Conservation (phyloP, 257 asterid species). For the Coffea eugenioides region DNA sequence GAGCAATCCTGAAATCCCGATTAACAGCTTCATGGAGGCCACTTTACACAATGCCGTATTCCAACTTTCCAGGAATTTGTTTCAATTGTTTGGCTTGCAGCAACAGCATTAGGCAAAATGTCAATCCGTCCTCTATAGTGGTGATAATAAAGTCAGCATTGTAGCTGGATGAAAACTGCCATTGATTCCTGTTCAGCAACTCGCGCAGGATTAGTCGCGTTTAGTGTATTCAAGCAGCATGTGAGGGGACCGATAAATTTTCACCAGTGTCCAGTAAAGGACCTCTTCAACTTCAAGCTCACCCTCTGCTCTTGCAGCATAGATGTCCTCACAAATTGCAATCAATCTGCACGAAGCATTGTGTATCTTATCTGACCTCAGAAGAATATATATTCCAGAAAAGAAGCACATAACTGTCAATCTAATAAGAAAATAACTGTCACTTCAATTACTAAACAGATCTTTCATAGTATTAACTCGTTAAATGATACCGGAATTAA, state of each 20-base stretch:
- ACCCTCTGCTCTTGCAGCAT: constrained; percentile 98
- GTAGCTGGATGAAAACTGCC: background rate
- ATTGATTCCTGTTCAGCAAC: background rate
- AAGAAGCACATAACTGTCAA: background rate
- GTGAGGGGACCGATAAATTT: constrained; percentile 96
- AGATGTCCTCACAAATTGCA: constrained; percentile 96
- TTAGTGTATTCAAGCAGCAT: constrained; percentile 92
- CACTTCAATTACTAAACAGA: background rate
- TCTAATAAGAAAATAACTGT: too few relatives aligned
- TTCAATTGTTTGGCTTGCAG: background rate
- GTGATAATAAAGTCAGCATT: background rate
- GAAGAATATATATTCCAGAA: background rate
- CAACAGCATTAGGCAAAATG: background rate
- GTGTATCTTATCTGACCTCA: background rate
- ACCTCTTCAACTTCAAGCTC: constrained; percentile 98
- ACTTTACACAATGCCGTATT: too few relatives aligned
- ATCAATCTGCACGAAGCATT: constrained; percentile 78
- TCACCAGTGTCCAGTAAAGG: constrained; percentile 88
- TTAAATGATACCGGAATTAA: background rate
- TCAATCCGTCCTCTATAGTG: background rate
- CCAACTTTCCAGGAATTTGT: background rate
- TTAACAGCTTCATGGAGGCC: too few relatives aligned
- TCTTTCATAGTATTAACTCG: background rate
- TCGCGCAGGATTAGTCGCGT: constrained; percentile 43
- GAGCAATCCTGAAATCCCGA: too few relatives aligned